Evolutionary conservation across 2,329 filamentous ascomycete genomes (phyloP), one percentile per base, ranked within the genome.

Genomic region (Hyphodiscus sp.): DNA sequence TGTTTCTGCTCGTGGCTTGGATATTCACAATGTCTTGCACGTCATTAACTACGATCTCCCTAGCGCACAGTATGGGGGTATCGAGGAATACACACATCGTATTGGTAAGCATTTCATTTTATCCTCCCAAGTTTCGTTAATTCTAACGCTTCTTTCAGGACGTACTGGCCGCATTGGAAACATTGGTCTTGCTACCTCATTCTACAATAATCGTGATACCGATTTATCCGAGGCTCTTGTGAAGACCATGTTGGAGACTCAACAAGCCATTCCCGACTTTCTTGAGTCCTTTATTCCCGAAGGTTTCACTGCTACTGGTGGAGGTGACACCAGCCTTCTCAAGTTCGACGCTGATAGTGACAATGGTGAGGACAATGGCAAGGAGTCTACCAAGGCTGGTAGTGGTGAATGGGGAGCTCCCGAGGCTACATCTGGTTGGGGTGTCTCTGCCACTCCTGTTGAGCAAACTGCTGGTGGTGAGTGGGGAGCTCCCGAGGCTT

Each of bases 1-100:
- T 47, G 81, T 99, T 49, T 85, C 87, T 49, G 88, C 90, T 65
- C 90, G 94, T 63, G 94, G 94, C 7, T 84, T 96, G 33, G 91
- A 97, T 62, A 86, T 96, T 38, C 82, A 82, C 54, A 90, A 94
- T 60, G 86, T 97, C 6, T 83, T 85, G 74, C 90, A 96, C 59
- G 87, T 99, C 56, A 86, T 99, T 77, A 97, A 99, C 72, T 97
- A 85, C 63, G 91, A 97, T 57, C 75, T 97, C 1, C 92, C 92
- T 0, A 83, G 77, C 5, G 72, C 76, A 44, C 75, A 82, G 0
- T 79, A 92, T 62, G 91, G 90, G n/a, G 92, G 91, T 1, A 95
- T 96, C 52, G 84, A 89, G 47, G 94, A 97, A 68, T 99, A 97
- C 63, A 84, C 87, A 23, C 94, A 99, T 67, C 89, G 94, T 13